Percentiles rank a stretch among this genome's conserved stretches.
Conservation (phyloP, 257 asterid species). For the Penstemon eatonii region DNA sequence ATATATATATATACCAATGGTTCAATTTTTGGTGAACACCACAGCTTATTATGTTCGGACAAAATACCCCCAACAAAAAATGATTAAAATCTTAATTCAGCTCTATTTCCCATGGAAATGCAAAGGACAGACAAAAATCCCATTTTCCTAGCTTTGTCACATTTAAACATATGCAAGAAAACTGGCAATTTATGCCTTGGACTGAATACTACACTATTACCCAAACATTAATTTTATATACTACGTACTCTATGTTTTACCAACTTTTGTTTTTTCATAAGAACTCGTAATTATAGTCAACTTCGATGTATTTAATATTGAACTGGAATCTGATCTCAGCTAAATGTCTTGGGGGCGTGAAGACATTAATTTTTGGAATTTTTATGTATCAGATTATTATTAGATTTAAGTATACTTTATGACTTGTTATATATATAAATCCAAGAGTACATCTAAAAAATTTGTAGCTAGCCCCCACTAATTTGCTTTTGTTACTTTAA, state of each 20-base stretch:
- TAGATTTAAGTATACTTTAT: slow-evolving; percentile 27
- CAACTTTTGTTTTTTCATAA: slow-evolving; percentile 32
- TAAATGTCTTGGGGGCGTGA: slow-evolving; percentile 43
- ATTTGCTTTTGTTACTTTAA: neutral
- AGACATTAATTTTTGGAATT: slow-evolving; percentile 20
- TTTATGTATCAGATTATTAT: slow-evolving; percentile 28
- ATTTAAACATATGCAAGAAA: slow-evolving; percentile 23
- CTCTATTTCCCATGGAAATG: slow-evolving; percentile 28
- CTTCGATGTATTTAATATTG: slow-evolving; percentile 31
- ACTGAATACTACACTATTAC: slow-evolving; percentile 34
- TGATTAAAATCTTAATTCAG: neutral
- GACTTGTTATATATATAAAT: slow-evolving; percentile 26
- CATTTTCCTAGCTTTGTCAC: slow-evolving; percentile 44
- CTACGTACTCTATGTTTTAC: neutral
- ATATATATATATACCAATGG: neutral
- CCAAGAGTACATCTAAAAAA: slow-evolving; percentile 18
- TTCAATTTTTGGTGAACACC: slow-evolving; percentile 28
- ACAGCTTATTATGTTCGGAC: slow-evolving; percentile 31
- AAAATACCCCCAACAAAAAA: neutral
- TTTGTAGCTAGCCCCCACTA: slow-evolving; percentile 19
- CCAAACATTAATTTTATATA: slow-evolving; percentile 5
- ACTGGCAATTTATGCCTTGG: slow-evolving; percentile 48
- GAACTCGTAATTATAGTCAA: slow-evolving; percentile 50
- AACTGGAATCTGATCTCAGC: slow-evolving; percentile 41
- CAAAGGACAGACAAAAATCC: slow-evolving; percentile 37